Base-by-base conservation (phyloP, 345 rosid species). In the Lepidium aucheri region DNA sequence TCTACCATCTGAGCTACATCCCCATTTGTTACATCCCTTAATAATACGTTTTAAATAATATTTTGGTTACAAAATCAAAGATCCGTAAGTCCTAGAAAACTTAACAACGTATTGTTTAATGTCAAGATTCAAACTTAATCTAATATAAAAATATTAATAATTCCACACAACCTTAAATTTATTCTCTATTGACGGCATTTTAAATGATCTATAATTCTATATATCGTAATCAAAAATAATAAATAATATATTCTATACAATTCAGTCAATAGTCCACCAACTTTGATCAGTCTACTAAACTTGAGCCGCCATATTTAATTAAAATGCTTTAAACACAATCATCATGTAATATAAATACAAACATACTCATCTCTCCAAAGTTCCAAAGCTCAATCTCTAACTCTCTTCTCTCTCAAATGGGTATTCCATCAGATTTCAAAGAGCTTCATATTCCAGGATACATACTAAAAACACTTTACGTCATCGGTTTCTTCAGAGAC, bases 1-100 rank as follows among this genome's bases (percentile, higher is more conserved):
- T 86, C 91, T 86, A 86, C 87, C 96, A 88, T 83, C 86, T 88
- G 93, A 90, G 88, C 90, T 83, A 85, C 86, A 82, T 79, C 87
- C 89, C 86, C 88, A 5, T 9, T n/a, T n/a, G n/a, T n/a, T n/a
- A n/a, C n/a, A n/a, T n/a, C n/a, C n/a, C n/a, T n/a, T n/a, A n/a
- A n/a, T n/a, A n/a, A n/a, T n/a, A n/a, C n/a, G n/a, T n/a, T n/a
- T n/a, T n/a, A n/a, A 26, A 26, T 26, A 26, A 26, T 26, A 4
- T 24, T 24, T 26, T 26, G 4, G 0, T 26, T 4, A 26, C 0
- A 4, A 26, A 4, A 26, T 26, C 30, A 26, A 26, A 26, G 6
- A 26, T 26, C 30, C 30, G 4, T 26, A 26, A 1, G 30, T 26
- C 30, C 30, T 20, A 20, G 6, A 26, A 0, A 26, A 26, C 30